Percentiles rank a stretch among this genome's conserved stretches.
phyloP scores from a whole-genome alignment of 2,329 filamentous ascomycete species.

The Sodiomyces alkalinus region DNA sequence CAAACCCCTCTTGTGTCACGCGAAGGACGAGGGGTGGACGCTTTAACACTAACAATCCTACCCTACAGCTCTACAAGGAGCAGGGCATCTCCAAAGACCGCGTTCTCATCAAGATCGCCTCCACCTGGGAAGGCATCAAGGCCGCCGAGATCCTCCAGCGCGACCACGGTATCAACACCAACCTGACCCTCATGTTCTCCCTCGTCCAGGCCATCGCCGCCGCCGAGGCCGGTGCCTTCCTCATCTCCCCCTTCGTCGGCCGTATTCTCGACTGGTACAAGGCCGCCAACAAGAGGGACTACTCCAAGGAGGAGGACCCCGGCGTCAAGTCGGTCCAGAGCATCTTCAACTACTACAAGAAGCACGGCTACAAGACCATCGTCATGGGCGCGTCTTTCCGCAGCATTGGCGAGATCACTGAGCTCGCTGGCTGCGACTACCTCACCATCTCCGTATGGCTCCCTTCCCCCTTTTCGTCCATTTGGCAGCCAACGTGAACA shows the following conservation, averaged over 20 bases:
- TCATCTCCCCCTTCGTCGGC: slow-evolving; percentile 98
- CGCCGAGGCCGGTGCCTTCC: slow-evolving; percentile 87
- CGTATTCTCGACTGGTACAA: slow-evolving; percentile 99
- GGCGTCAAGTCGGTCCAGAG: slow-evolving; percentile 84
- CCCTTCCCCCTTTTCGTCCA: neutral
- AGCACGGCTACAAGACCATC: slow-evolving; percentile 96
- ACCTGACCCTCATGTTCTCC: slow-evolving; percentile 98
- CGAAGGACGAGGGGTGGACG: too few species aligned
- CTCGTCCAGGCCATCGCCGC: slow-evolving; percentile 85
- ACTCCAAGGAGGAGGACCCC: slow-evolving; percentile 77
- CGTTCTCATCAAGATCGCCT: slow-evolving; percentile 95
- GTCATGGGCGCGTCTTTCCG: slow-evolving; percentile 99
- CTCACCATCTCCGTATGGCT: slow-evolving; percentile 79
- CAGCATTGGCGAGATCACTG: slow-evolving; percentile 90
- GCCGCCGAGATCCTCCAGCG: slow-evolving; percentile 92
- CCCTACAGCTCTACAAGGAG: slow-evolving; percentile 80
- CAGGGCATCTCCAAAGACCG: slow-evolving; percentile 86
- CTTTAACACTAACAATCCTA: slow-evolving; percentile 5
- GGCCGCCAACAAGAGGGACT: slow-evolving; percentile 87
- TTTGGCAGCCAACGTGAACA: neutral
- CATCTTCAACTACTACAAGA: slow-evolving; percentile 99
- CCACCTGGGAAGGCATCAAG: slow-evolving; percentile 99
- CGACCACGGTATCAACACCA: slow-evolving; percentile 94
- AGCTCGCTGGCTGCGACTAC: slow-evolving; percentile 97
- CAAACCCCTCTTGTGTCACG: neutral